Evolutionary conservation across 306 rosid species (phyloP), one percentile per base, ranked within the genome.

Genomic region (Dryas drummondii): DNA sequence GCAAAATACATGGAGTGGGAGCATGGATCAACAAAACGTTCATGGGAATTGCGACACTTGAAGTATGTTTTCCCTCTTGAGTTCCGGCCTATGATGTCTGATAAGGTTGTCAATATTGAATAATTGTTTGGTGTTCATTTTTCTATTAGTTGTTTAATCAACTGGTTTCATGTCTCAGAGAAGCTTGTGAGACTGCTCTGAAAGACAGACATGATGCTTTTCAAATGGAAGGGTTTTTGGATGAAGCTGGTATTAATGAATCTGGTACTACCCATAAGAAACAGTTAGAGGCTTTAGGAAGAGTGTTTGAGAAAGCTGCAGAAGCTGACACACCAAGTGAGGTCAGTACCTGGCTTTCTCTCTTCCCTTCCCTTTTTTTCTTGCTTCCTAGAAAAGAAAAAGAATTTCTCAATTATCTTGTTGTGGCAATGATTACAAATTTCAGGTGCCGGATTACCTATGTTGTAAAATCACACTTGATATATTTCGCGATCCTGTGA

Each of bases 1-100:
- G 99, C 99, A 59, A 96, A 89, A 81, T 96, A 89, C 88, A 48
- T 32, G 67, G 94, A 92, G 74, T 96, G 99, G 99, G 98, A 96
- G 76, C 82, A 53, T 57, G 71, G 80, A 46, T 96, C 97, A 2
- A 73, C 92, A 73, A 47, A 70, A 47, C 85, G 88, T 58, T 80
- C 93, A 3, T 96, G 98, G 97, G 97, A 90, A 17, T 77, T 90
- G 85, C 99, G 89, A 82, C 83, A 49, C 82, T 76, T 88, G 78
- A 88, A 83, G 92, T 88, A 83, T 69, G 88, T 72, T 60, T 77
- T 27, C 60, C 44, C 8, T 32, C 52, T 32, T 71, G 72, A 73
- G 65, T 72, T 76, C 49, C 46, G 74, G 64, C 56, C 22, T 60
- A 7, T 51, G 72, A 42, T 40, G 45, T 68, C 50, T n/a, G 54